A percentile compares a stretch with the other conserved stretches of the same genome.
phyloP scores from a whole-genome alignment of 2,329 filamentous ascomycete genomes.

The Blumeria hordei region DNA sequence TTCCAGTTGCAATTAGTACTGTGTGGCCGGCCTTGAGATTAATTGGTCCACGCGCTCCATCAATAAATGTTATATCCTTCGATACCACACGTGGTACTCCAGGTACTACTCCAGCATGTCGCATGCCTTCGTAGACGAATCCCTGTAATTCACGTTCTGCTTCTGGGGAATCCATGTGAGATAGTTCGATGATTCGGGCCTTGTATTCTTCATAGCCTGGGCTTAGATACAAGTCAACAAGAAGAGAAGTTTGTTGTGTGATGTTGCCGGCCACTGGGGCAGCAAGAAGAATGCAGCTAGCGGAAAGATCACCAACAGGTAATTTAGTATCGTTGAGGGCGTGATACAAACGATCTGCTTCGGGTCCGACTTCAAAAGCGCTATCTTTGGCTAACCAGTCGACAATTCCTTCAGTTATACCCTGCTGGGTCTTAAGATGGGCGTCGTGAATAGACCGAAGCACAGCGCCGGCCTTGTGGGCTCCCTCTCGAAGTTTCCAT shows the following conservation, averaged over 20 bases:
- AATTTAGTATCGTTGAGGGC: slow-evolving; percentile 22
- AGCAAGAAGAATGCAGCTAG: slow-evolving; percentile 24
- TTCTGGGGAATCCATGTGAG: slow-evolving; percentile 19
- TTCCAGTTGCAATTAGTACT: slow-evolving; percentile 21
- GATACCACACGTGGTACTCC: slow-evolving; percentile 26
- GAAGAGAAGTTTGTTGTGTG: slow-evolving; percentile 26
- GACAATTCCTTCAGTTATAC: slow-evolving; percentile 19
- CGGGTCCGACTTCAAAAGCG: slow-evolving; percentile 23
- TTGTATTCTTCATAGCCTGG: slow-evolving; percentile 26
- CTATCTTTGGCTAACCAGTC: slow-evolving; percentile 24
- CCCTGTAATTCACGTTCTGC: slow-evolving; percentile 24
- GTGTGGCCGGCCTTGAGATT: slow-evolving; percentile 21
- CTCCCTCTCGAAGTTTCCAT: slow-evolving; percentile 23
- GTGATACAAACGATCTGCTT: slow-evolving; percentile 27
- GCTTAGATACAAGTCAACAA: slow-evolving; percentile 27
- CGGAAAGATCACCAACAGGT: slow-evolving; percentile 23
- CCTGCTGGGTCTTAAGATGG: slow-evolving; percentile 22
- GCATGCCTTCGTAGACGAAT: slow-evolving; percentile 30
- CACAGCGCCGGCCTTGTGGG: slow-evolving; percentile 17
- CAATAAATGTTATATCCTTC: slow-evolving; percentile 18
- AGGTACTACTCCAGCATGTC: slow-evolving; percentile 25
- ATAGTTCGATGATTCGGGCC: slow-evolving; percentile 24
- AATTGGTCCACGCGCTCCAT: slow-evolving; percentile 23
- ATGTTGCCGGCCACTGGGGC: slow-evolving; percentile 25
- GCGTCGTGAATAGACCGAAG: slow-evolving; percentile 19